Evolutionary conservation across 1,139 yeast genomes (phyloP).

Genomic region (Chernovozyma aurita): DNA sequence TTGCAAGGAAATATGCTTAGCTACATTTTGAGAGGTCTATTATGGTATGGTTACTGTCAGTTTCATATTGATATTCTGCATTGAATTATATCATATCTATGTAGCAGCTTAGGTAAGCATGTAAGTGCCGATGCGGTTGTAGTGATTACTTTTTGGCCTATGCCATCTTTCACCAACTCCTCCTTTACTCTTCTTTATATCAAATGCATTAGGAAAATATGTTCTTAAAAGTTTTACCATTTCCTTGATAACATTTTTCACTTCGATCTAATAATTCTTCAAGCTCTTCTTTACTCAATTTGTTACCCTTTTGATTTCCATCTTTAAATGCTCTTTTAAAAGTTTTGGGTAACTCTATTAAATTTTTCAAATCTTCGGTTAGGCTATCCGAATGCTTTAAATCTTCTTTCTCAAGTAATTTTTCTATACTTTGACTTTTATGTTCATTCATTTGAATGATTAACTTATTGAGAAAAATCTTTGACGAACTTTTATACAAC

Average conservation of each 20-base stretch:
- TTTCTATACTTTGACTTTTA: constrained; percentile 34
- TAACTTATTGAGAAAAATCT: constrained; percentile 72
- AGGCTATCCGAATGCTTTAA: constrained; percentile 6
- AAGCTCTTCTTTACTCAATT: constrained; percentile 38
- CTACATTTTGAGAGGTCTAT: too few relatives aligned
- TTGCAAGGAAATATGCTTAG: too few relatives aligned
- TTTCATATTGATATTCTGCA: too few relatives aligned
- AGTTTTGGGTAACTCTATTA: constrained; percentile 27
- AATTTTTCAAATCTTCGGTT: constrained; percentile 21
- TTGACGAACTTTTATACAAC: constrained; percentile 70
- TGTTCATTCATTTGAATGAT: constrained; percentile 85
- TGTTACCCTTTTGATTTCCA: constrained; percentile 10
- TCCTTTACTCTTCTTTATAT: too few relatives aligned
- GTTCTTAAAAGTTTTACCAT: constrained; percentile 29
- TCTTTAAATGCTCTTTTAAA: constrained; percentile 12
- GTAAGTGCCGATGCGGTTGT: too few relatives aligned
- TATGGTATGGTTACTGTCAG: too few relatives aligned
- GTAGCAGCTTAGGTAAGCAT: too few relatives aligned
- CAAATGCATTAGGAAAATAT: too few relatives aligned
- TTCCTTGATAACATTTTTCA: constrained; percentile 34
- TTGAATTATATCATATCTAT: too few relatives aligned
- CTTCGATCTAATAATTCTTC: constrained; percentile 53
- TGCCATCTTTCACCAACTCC: too few relatives aligned
- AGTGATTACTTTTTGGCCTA: too few relatives aligned
- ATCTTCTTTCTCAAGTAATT: constrained; percentile 14